phyloP scores from a whole-genome alignment of 2,329 filamentous ascomycete species.

The Chaetomium sp. region DNA sequence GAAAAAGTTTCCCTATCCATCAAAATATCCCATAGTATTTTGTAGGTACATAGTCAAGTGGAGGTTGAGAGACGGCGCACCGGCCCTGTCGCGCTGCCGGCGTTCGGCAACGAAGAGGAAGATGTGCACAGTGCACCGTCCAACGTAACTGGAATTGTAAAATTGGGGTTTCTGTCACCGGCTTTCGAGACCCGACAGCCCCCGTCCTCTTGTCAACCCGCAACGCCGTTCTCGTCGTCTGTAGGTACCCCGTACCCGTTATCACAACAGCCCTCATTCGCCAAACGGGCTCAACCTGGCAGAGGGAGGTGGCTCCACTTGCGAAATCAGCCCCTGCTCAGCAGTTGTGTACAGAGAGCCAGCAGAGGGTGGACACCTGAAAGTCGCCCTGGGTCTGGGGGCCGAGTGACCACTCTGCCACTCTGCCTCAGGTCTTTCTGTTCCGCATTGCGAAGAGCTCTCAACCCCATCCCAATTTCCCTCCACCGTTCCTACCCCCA shows the following conservation, averaged over 20 bases:
- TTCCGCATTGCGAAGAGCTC: background rate
- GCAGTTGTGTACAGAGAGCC: slow-evolving; percentile 8
- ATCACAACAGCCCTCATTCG: background rate
- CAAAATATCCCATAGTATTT: too few species aligned
- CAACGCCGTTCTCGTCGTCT: background rate
- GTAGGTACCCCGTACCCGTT: background rate
- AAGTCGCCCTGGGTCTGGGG: slow-evolving; percentile 4
- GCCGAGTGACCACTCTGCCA: background rate
- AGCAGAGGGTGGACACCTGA: slow-evolving; percentile 2
- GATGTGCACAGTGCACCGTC: background rate
- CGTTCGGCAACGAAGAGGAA: background rate
- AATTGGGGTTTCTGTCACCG: background rate
- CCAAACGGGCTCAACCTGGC: background rate
- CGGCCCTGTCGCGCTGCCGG: too few species aligned
- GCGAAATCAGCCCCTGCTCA: slow-evolving; percentile 12
- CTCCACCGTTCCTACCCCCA: slow-evolving; percentile 7
- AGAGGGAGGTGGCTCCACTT: slow-evolving; percentile 9
- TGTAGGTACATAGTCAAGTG: too few species aligned
- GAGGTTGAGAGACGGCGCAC: too few species aligned
- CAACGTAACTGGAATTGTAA: background rate
- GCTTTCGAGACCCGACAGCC: background rate
- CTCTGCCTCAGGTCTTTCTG: background rate
- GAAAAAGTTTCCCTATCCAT: too few species aligned
- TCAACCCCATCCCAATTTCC: slow-evolving; percentile 19
- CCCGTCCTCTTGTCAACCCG: background rate